Evolutionary conservation across 768 basidiomycete genomes (phyloP).

Genomic region (Auriscalpium microsporum): DNA sequence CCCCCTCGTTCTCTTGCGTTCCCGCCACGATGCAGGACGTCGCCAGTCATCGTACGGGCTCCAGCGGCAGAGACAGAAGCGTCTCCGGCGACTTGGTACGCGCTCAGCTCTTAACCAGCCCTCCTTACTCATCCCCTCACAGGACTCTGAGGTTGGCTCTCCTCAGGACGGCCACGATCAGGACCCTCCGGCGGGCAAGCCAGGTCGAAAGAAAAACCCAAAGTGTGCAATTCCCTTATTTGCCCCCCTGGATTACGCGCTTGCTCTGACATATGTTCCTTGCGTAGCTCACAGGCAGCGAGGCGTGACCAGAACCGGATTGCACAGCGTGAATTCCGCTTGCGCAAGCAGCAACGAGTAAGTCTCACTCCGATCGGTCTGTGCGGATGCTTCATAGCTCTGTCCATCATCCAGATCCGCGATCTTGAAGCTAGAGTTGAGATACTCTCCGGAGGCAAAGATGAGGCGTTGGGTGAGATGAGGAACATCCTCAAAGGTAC

Average conservation of each 20-base stretch:
- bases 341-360: conserved; percentile 85
- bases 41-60: neutral
- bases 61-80: conserved; percentile 47
- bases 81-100: conserved; percentile 56
- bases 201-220: conserved; percentile 85
- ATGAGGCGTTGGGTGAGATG: conserved; percentile 80
- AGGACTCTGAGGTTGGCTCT: conserved; percentile 69
- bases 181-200: conserved; percentile 32
- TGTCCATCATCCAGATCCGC: conserved; percentile 53
- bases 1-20: neutral
- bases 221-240: conserved; percentile 42
- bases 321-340: conserved; percentile 87
- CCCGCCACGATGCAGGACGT: neutral
- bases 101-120: conserved; percentile 5
- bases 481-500: conserved; percentile 71
- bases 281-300: conserved; percentile 72
- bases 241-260: conserved; percentile 23
- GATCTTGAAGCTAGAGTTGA: conserved; percentile 95
- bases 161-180: conserved; percentile 20
- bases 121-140: conserved; percentile 3
- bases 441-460: conserved; percentile 85
- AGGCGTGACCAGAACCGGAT: conserved; percentile 86
- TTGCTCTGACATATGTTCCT: conserved; percentile 7
- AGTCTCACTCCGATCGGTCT: conserved; percentile 8
- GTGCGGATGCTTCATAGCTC: neutral